These are phyloP conservation scores for Trichosporon sp. DNA, from an alignment of 1,284 basidiomycete species.

Conservation along the genomic window DNA sequence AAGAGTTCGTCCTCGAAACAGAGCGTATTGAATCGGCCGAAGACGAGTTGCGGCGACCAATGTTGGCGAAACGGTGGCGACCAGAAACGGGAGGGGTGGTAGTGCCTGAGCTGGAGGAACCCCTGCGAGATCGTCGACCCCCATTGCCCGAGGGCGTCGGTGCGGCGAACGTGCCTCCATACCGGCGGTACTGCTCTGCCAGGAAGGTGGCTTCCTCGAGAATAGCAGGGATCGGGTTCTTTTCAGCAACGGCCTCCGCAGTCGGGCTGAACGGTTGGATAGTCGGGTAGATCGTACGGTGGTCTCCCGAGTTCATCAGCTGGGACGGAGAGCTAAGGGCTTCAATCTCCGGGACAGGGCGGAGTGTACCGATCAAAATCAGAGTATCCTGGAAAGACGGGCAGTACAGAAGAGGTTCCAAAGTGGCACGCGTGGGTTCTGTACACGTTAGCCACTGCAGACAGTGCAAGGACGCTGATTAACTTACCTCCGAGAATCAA, in stretches of 20 bases:
- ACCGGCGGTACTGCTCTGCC: constrained; percentile 36
- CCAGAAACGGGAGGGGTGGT: constrained; percentile 22
- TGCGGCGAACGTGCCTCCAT: neutral
- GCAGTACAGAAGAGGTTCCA: constrained; percentile 46
- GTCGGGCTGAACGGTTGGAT: constrained; percentile 42
- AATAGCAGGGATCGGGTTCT: constrained; percentile 36
- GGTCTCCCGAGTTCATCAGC: constrained; percentile 32
- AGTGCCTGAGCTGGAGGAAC: constrained; percentile 28
- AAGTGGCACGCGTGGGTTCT: constrained; percentile 38
- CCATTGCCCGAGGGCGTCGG: constrained; percentile 16
- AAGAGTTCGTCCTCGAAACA: constrained; percentile 11
- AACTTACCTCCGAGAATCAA: constrained; percentile 46
- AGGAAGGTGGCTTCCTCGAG: constrained; percentile 37
- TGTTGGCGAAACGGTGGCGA: constrained; percentile 16
- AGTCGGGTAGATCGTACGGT: constrained; percentile 42
- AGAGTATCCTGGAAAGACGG: constrained; percentile 42
- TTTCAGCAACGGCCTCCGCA: constrained; percentile 7
- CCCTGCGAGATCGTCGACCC: constrained; percentile 26
- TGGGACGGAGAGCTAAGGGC: constrained; percentile 44
- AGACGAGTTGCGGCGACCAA: constrained; percentile 20
- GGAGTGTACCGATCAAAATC: constrained; percentile 40
- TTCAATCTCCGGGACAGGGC: constrained; percentile 42
- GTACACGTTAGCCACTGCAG: constrained; percentile 1
- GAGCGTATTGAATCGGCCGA: constrained; percentile 17
- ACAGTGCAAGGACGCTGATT: neutral